A percentile compares a stretch with the other conserved stretches of the same genome.
phyloP scores from a whole-genome alignment of 208 protist species.

The Trypanosoma congolense region DNA sequence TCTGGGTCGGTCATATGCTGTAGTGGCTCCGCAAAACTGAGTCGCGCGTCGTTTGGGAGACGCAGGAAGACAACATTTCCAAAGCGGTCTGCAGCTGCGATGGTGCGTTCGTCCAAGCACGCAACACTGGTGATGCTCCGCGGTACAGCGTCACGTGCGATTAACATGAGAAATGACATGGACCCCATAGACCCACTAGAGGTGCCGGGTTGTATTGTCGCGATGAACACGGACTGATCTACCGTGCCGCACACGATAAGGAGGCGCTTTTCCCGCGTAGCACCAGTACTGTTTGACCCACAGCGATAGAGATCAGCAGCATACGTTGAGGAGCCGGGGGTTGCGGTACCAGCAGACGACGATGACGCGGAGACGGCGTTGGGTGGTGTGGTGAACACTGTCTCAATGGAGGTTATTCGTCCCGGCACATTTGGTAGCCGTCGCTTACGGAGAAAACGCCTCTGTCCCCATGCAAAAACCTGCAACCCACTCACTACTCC shows the following conservation, averaged over 20 bases:
- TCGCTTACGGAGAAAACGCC: constrained; percentile 61
- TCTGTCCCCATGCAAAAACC: constrained; percentile 68
- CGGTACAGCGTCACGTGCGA: constrained; percentile 61
- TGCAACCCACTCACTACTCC: constrained; percentile 53
- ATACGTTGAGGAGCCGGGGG: constrained; percentile 5
- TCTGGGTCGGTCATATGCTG: constrained; percentile 48
- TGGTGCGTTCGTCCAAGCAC: constrained; percentile 64
- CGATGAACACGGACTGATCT: constrained; percentile 65
- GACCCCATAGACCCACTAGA: background rate
- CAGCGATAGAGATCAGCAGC: constrained; percentile 58
- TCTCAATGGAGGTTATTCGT: constrained; percentile 75
- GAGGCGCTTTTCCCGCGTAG: constrained; percentile 47
- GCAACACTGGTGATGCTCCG: constrained; percentile 53
- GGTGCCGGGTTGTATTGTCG: constrained; percentile 44
- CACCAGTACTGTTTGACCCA: constrained; percentile 21
- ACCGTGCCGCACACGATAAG: constrained; percentile 74
- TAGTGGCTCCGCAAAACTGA: constrained; percentile 56
- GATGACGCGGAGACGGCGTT: constrained; percentile 19
- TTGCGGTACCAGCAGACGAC: constrained; percentile 7
- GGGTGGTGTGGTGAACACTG: constrained; percentile 57
- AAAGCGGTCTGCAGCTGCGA: constrained; percentile 67
- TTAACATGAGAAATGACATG: constrained; percentile 50
- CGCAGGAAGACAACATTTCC: constrained; percentile 66
- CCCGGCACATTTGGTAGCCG: constrained; percentile 53
- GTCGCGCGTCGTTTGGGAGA: constrained; percentile 41